Evolutionary conservation across 1,284 basidiomycete genomes (phyloP).

Genomic region (Ganoderma resinaceum): DNA sequence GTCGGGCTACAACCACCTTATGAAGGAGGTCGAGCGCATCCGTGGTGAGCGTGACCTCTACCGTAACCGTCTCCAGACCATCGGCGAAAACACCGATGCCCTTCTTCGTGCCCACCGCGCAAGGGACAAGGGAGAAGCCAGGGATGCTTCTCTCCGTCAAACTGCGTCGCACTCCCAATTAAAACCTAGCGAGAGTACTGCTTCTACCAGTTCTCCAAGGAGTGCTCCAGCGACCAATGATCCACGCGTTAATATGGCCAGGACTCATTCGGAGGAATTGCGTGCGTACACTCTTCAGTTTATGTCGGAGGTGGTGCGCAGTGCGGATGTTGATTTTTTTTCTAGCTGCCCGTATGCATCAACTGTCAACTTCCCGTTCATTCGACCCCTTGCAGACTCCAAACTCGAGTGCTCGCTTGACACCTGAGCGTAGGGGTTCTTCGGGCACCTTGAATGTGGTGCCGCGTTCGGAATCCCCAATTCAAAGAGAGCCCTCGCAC

Average conservation of each 20-base stretch:
- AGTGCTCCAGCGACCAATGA: constrained; percentile 30
- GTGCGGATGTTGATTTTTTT: constrained; percentile 8
- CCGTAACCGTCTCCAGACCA: constrained; percentile 55
- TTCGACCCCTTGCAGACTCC: constrained; percentile 26
- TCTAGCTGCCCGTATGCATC: constrained; percentile 23
- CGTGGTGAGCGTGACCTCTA: constrained; percentile 80
- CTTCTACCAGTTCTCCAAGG: constrained; percentile 18
- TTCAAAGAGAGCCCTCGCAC: constrained; percentile 7
- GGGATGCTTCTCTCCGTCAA: constrained; percentile 35
- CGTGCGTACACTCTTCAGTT: constrained; percentile 47
- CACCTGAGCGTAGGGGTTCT: constrained; percentile 28
- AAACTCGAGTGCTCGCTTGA: constrained; percentile 17
- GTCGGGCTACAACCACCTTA: constrained; percentile 70
- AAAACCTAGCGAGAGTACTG: constrained; percentile 34
- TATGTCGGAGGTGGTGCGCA: background rate
- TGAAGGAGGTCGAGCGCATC: constrained; percentile 84
- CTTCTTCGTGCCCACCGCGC: constrained; percentile 41
- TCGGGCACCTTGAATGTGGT: constrained; percentile 16
- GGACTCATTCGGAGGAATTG: constrained; percentile 60
- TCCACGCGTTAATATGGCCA: constrained; percentile 42
- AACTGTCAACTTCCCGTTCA: constrained; percentile 26
- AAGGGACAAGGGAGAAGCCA: constrained; percentile 41
- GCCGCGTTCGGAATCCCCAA: constrained; percentile 24
- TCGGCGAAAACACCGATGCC: constrained; percentile 48
- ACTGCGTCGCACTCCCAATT: constrained; percentile 39